A percentile compares a stretch with the other conserved stretches of the same genome.
These are phyloP conservation scores for Geranomyces michiganensis DNA, from an alignment of 192 early-diverging fungal species.

Conservation along the genomic window DNA sequence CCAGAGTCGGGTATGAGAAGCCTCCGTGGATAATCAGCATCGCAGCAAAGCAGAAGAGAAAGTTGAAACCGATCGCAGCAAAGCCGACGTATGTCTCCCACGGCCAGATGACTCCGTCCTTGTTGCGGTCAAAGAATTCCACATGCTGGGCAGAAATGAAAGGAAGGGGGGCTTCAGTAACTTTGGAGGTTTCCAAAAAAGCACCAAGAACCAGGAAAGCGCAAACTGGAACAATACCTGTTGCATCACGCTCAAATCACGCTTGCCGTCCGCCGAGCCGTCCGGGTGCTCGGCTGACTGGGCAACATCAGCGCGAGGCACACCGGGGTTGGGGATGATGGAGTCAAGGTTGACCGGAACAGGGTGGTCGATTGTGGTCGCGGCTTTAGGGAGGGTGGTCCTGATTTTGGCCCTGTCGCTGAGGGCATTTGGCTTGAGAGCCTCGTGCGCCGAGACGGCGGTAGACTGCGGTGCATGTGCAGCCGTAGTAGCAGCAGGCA, in stretches of 20 bases:
- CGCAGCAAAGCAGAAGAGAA: slow-evolving; percentile 41
- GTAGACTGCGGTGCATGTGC: no score
- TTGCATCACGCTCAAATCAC: slow-evolving; percentile 43
- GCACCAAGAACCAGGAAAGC: no score
- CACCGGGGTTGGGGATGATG: slow-evolving; percentile 23
- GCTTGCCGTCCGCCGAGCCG: slow-evolving; percentile 25
- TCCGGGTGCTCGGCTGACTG: slow-evolving; percentile 16
- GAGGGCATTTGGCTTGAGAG: no score
- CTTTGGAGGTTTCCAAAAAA: no score
- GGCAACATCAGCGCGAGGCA: slow-evolving; percentile 30
- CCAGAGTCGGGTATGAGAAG: slow-evolving; percentile 42
- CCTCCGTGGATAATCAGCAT: slow-evolving; percentile 44
- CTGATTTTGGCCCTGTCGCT: not conserved
- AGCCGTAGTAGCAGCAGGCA: no score
- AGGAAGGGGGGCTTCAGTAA: no score
- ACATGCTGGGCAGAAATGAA: slow-evolving; percentile 45
- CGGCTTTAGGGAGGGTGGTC: not conserved
- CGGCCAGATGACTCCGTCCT: slow-evolving; percentile 42
- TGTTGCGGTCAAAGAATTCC: slow-evolving; percentile 50
- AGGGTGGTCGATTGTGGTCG: slow-evolving; percentile 8
- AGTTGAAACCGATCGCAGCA: slow-evolving; percentile 48
- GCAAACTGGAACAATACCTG: not conserved
- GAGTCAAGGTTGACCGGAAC: slow-evolving; percentile 22
- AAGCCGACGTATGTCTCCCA: slow-evolving; percentile 42
- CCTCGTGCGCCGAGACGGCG: no score